Evolutionary conservation across 257 asterid species (phyloP).

Genomic region (Marsdenia floribunda): DNA sequence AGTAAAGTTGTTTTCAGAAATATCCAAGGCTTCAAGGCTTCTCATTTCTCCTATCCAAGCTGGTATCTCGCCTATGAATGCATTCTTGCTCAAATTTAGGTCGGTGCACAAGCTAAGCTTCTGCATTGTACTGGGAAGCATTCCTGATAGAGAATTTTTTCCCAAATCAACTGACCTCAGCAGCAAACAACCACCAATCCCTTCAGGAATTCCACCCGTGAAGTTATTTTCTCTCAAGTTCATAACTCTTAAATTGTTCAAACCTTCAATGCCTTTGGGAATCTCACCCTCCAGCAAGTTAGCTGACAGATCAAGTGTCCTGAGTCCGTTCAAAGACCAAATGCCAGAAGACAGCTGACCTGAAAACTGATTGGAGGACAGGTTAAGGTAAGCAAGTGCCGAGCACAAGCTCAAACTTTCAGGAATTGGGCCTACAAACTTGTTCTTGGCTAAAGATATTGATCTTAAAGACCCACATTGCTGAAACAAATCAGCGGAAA

Average conservation of each 20-base stretch:
- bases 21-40: slow-evolving; percentile 57
- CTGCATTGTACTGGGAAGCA: slow-evolving; percentile 64
- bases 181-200: slow-evolving; percentile 56
- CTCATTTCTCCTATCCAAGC: slow-evolving; percentile 80
- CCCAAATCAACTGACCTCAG: slow-evolving; percentile 71
- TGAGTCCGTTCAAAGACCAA: slow-evolving; percentile 65
- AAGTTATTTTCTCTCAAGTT: slow-evolving; percentile 51
- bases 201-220: slow-evolving; percentile 57
- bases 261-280: slow-evolving; percentile 44
- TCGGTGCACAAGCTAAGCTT: slow-evolving; percentile 54
- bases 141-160: slow-evolving; percentile 48
- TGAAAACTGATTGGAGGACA: slow-evolving; percentile 74
- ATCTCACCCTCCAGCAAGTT: slow-evolving; percentile 65
- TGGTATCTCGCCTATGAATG: slow-evolving; percentile 45
- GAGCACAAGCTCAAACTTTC: slow-evolving; percentile 70
- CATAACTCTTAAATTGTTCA: slow-evolving; percentile 54
- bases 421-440: slow-evolving; percentile 68
- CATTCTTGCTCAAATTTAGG: slow-evolving; percentile 43
- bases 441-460: slow-evolving; percentile 64
- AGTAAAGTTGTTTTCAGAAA: slow-evolving; percentile 58
- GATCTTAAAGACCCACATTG: slow-evolving; percentile 84
- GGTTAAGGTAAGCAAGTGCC: slow-evolving; percentile 54
- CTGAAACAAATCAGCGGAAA: slow-evolving; percentile 58
- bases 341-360: slow-evolving; percentile 60
- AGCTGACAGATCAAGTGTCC: slow-evolving; percentile 76